phyloP scores from a whole-genome alignment of 2,329 filamentous ascomycete genomes.

The Graphilbum fragrans region DNA sequence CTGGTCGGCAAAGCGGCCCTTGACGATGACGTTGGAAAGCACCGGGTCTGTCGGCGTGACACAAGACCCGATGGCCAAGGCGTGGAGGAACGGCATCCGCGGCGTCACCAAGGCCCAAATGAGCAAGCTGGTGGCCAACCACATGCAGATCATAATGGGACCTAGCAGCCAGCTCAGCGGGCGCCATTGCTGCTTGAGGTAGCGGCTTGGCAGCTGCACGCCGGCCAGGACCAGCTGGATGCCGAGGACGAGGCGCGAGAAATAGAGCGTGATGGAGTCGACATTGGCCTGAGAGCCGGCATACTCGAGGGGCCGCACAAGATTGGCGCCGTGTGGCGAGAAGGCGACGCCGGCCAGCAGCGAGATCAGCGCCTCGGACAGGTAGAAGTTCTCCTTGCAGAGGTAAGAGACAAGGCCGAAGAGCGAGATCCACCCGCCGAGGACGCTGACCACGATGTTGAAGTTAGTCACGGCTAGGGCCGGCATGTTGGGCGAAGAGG shows the following conservation, averaged over 20 bases:
- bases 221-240: slow-evolving; percentile 85
- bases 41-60: slow-evolving; percentile 90
- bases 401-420: slow-evolving; percentile 86
- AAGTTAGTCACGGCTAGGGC: slow-evolving; percentile 49
- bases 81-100: slow-evolving; percentile 59
- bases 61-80: slow-evolving; percentile 69
- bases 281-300: slow-evolving; percentile 47
- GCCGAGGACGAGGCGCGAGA: slow-evolving; percentile 76
- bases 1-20: slow-evolving; percentile 66
- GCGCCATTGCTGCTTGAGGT: slow-evolving; percentile 68
- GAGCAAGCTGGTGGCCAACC: slow-evolving; percentile 67
- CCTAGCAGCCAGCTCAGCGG: slow-evolving; percentile 63
- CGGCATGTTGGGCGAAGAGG: slow-evolving; percentile 23
- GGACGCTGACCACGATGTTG: slow-evolving; percentile 68
- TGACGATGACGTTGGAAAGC: slow-evolving; percentile 79
- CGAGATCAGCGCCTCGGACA: slow-evolving; percentile 87
- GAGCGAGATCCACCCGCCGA: slow-evolving; percentile 81
- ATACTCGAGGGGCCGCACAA: slow-evolving; percentile 66
- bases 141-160: slow-evolving; percentile 79
- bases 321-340: slow-evolving; percentile 64
- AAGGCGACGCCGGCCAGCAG: slow-evolving; percentile 68
- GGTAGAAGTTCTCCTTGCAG: slow-evolving; percentile 78
- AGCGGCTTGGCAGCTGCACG: slow-evolving; percentile 75
- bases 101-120: slow-evolving; percentile 63
- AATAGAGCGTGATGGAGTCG: slow-evolving; percentile 66